Base-by-base conservation (phyloP, 169 alveolate genomes). In the Eimeria maxima region DNA sequence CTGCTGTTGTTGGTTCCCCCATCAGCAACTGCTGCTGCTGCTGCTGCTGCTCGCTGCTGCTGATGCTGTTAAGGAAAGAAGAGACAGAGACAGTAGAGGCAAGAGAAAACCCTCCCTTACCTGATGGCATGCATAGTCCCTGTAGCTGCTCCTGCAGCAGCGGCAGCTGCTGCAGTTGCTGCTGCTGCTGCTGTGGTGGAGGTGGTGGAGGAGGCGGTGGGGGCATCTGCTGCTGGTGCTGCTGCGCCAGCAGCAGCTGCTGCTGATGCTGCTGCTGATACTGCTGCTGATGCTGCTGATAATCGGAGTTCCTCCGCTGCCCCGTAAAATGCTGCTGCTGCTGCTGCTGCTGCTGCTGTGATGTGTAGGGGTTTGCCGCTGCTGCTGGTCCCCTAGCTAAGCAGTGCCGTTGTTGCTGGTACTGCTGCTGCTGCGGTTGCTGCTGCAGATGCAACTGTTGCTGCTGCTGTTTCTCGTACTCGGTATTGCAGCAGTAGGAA, bases 111-210 rank as follows among this genome's bases (percentile, higher is more conserved):
- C 6, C 69, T 20, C 53, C 90, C 71, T 80, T 47, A 7, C 73
- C 42, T 10, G 71, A 18, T 6, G 90, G 90, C 45, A 50, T 80
- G 47, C 90, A n/a, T 71, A 80, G 90, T 24, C 90, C 90, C 27
- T 80, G 90, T 71, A 80, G 90, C 90, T 80, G 90, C 90, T 80
- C 90, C 90, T 80, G 90, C 90, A 80, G 90, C 45, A 80, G 90
- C 33, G 55, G 69, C 71, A 80, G 71, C 90, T 33, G 87, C 87
- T 76, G 87, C 87, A 10, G 57, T 24, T 57, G 67, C 67, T 57
- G 67, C 24, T 57, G 67, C 22, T 5, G 67, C 10, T 5, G 67
- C 67, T 5, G 67, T 5, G 16, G 67, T 3, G 16, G 67, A 16
- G 67, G 67, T 57, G 67, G 67, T 24, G 67, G 67, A 3, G 67